Evolutionary conservation across 164 flowering plant genomes (phyloP).

Genomic region (Buxus sempervirens): DNA sequence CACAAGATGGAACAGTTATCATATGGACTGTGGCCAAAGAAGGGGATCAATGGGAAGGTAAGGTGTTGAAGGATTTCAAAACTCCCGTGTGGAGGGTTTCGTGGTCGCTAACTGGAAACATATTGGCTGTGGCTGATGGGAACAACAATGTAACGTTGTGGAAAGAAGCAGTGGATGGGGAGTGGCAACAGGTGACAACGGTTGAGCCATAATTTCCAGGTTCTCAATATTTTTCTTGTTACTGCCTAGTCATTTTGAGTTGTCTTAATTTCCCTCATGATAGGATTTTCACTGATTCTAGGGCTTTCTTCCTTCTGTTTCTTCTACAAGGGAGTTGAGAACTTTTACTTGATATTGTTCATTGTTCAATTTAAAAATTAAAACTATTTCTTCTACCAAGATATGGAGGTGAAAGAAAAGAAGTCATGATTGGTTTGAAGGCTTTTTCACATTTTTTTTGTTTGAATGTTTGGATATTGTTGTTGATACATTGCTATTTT

Average conservation of each 20-base stretch:
- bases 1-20: constrained; percentile 50
- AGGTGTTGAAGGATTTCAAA: constrained; percentile 42
- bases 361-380: too few species aligned
- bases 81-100: constrained; percentile 56
- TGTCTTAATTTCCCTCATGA: neutral
- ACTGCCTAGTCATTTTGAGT: constrained; percentile 7
- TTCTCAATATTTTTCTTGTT: constrained; percentile 3
- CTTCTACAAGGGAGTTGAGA: neutral
- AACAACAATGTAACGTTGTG: constrained; percentile 42
- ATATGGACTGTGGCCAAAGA: constrained; percentile 50
- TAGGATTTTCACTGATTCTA: too few species aligned
- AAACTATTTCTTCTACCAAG: too few species aligned
- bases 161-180: constrained; percentile 62
- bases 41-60: constrained; percentile 56
- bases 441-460: too few species aligned
- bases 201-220: constrained; percentile 33
- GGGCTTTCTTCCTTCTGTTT: too few species aligned
- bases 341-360: neutral
- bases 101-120: constrained; percentile 53
- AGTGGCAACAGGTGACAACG: constrained; percentile 53
- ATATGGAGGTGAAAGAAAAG: too few species aligned
- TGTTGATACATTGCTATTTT: too few species aligned
- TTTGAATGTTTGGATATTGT: too few species aligned
- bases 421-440: too few species aligned
- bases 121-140: constrained; percentile 54